Conservation (phyloP, 2,329 filamentous ascomycete species). For the Saccharata proteae region DNA sequence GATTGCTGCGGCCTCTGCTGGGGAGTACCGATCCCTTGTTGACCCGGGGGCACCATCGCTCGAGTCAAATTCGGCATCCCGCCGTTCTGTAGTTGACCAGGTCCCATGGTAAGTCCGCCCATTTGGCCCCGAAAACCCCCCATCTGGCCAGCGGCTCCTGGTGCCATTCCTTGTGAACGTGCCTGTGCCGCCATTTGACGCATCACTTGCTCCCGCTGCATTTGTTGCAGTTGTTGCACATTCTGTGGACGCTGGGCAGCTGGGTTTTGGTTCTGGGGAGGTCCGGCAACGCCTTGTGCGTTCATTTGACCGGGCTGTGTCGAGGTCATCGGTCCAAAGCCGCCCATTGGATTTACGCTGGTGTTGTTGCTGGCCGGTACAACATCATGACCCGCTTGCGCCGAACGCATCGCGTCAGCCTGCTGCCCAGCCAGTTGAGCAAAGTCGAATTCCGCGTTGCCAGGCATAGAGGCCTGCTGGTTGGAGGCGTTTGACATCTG, state of each 20-base stretch:
- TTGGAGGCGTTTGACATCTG: conserved; percentile 27
- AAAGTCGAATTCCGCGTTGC: conserved; percentile 31
- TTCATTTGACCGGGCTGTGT: conserved; percentile 4
- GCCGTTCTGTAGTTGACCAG: conserved; percentile 26
- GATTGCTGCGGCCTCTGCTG: conserved; percentile 23
- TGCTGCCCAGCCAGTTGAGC: conserved; percentile 46
- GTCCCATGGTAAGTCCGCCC: conserved; percentile 31
- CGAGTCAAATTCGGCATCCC: conserved; percentile 38
- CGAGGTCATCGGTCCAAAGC: conserved; percentile 16
- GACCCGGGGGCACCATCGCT: conserved; percentile 34
- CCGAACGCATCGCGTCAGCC: conserved; percentile 47
- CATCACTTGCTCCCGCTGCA: conserved; percentile 26
- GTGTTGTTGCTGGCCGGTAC: conserved; percentile 50
- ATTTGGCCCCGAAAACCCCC: conserved; percentile 35
- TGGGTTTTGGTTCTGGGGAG: conserved; percentile 4
- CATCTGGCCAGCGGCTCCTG: conserved; percentile 16
- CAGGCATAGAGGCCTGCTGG: conserved; percentile 16
- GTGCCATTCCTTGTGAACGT: conserved; percentile 14
- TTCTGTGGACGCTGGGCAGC: conserved; percentile 5
- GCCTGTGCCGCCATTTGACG: conserved; percentile 31
- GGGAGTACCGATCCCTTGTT: conserved; percentile 23
- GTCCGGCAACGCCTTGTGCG: conserved; percentile 3
- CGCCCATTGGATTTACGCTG: conserved; percentile 19
- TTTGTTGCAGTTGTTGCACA: conserved; percentile 26
- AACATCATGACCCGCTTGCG: conserved; percentile 50